phyloP scores from a whole-genome alignment of 2,329 filamentous ascomycete species.

The Ampelomyces quisqualis region DNA sequence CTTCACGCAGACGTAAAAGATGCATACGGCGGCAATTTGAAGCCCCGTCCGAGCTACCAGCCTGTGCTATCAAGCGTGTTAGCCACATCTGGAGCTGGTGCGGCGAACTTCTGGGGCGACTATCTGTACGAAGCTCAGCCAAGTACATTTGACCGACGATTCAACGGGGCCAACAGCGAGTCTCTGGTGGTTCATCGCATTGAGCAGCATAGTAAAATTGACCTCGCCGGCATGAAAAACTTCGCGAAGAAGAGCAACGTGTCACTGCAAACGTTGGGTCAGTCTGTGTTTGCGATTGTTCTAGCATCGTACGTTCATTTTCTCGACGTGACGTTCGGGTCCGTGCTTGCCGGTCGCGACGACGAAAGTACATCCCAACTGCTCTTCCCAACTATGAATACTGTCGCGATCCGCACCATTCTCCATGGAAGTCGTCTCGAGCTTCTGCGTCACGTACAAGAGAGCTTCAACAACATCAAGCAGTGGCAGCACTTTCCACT shows the following conservation, averaged over 20 bases:
- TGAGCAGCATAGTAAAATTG: conserved; percentile 51
- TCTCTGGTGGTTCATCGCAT: conserved; percentile 46
- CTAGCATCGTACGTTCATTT: conserved; percentile 63
- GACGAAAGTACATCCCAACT: conserved; percentile 65
- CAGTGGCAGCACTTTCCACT: conserved; percentile 77
- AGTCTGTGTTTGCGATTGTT: conserved; percentile 73
- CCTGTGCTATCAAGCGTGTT: conserved; percentile 59
- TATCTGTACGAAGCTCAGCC: conserved; percentile 59
- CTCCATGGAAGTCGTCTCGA: conserved; percentile 66
- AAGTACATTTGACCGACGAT: conserved; percentile 43
- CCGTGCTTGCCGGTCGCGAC: conserved; percentile 82
- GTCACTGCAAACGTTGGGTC: conserved; percentile 74
- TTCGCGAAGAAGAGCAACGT: conserved; percentile 68
- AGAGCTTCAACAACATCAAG: conserved; percentile 64
- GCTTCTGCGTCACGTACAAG: conserved; percentile 73
- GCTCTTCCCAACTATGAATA: conserved; percentile 92
- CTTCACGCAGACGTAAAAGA: conserved; percentile 68
- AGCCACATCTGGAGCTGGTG: conserved; percentile 49
- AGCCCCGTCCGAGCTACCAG: conserved; percentile 52
- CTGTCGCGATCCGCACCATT: conserved; percentile 70
- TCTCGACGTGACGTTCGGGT: conserved; percentile 78
- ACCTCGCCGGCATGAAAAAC: conserved; percentile 46
- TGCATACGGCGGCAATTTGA: conserved; percentile 58
- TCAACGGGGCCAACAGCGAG: conserved; percentile 7
- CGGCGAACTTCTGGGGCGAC: conserved; percentile 68